Conservation (phyloP, 2,329 filamentous ascomycete species). For the Colletotrichum graminicola region DNA sequence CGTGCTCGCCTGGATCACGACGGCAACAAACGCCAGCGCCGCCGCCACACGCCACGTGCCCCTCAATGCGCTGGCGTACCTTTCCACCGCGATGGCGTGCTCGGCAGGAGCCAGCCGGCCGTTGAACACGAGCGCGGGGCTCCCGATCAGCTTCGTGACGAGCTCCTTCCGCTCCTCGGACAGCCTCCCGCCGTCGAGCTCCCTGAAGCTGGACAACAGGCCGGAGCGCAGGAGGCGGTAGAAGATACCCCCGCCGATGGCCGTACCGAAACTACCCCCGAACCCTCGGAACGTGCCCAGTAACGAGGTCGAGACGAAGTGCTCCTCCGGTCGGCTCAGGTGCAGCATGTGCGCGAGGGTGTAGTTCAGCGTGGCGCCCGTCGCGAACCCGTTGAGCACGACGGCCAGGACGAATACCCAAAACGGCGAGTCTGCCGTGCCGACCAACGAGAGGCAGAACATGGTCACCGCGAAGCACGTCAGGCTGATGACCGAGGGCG, state of each 20-base stretch:
- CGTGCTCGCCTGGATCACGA: slow-evolving; percentile 62
- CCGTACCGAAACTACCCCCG: slow-evolving; percentile 82
- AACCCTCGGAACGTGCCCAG: slow-evolving; percentile 86
- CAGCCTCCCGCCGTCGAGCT: slow-evolving; percentile 56
- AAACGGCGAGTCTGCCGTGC: slow-evolving; percentile 64
- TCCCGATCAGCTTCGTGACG: slow-evolving; percentile 62
- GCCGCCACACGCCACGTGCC: slow-evolving; percentile 63
- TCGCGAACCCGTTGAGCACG: slow-evolving; percentile 78
- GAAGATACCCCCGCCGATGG: slow-evolving; percentile 84
- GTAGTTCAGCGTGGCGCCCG: slow-evolving; percentile 83
- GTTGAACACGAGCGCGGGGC: slow-evolving; percentile 63
- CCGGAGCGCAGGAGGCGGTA: slow-evolving; percentile 68
- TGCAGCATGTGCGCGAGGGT: slow-evolving; percentile 84
- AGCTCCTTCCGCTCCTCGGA: slow-evolving; percentile 53
- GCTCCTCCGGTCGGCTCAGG: slow-evolving; percentile 72
- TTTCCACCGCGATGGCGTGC: slow-evolving; percentile 58
- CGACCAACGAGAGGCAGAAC: slow-evolving; percentile 66
- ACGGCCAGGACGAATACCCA: slow-evolving; percentile 69
- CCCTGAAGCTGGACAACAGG: slow-evolving; percentile 69
- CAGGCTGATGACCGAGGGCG: slow-evolving; percentile 71
- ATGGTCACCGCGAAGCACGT: slow-evolving; percentile 72
- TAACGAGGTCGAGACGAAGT: slow-evolving; percentile 82
- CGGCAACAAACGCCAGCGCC: slow-evolving; percentile 56
- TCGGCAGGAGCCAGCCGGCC: slow-evolving; percentile 57
- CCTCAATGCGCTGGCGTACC: slow-evolving; percentile 61